Conservation (phyloP, 495 filamentous ascomycete genomes). For the Letharia lupina region DNA sequence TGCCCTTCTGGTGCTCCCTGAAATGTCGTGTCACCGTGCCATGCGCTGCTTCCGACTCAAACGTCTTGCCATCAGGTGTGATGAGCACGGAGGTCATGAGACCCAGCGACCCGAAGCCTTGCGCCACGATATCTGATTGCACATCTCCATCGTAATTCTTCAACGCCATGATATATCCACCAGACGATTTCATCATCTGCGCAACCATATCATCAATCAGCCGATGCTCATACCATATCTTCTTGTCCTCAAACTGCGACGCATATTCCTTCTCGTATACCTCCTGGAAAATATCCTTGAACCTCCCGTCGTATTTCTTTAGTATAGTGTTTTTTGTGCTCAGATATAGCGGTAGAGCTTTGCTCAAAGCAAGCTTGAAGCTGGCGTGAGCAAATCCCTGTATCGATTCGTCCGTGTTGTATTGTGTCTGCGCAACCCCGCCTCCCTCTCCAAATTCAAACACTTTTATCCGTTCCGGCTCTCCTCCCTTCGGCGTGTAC, state of each 20-base stretch:
- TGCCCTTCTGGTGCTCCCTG: conserved; percentile 95
- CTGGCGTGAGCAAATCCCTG: conserved; percentile 86
- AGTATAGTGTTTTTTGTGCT: conserved; percentile 99
- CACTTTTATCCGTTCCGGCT: conserved; percentile 81
- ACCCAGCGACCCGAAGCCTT: conserved; percentile 95
- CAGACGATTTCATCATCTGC: conserved; percentile 97
- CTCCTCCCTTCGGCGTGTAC: conserved; percentile 74
- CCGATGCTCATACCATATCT: conserved; percentile 98
- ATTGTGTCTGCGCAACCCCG: conserved; percentile 86
- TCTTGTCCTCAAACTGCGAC: conserved; percentile 77
- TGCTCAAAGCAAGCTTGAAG: conserved; percentile 88
- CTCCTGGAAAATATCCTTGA: conserved; percentile 99
- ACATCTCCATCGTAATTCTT: conserved; percentile 99
- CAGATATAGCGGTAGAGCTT: conserved; percentile 88
- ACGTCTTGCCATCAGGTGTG: conserved; percentile 90
- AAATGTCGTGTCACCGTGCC: conserved; percentile 97
- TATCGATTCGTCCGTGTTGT: conserved; percentile 96
- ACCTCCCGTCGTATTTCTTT: conserved; percentile 95
- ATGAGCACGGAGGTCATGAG: conserved; percentile 97
- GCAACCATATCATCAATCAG: conserved; percentile 99
- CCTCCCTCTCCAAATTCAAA: conserved; percentile 75
- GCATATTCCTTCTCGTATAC: conserved; percentile 84
- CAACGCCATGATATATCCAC: conserved; percentile 92
- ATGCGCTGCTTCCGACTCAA: conserved; percentile 96
- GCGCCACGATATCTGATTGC: conserved; percentile 94